A percentile compares a stretch with the other conserved stretches of the same genome.
These are phyloP conservation scores for Cupressus sempervirens DNA, from an alignment of 75 land plant genomes.

Conservation along the genomic window DNA sequence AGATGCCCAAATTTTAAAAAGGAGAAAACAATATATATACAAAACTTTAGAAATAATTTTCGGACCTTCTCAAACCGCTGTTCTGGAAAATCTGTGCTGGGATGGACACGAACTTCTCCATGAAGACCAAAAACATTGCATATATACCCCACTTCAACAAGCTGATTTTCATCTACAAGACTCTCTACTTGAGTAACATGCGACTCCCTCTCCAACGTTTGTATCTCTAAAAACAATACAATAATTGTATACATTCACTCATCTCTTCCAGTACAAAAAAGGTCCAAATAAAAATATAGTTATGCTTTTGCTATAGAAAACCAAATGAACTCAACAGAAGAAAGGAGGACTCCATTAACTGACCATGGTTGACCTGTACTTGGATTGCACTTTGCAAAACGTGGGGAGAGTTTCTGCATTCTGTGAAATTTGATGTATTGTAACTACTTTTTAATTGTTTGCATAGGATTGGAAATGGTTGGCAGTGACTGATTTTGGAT, in stretches of 20 bases:
- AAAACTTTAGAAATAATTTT: not conserved
- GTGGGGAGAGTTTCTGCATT: not conserved
- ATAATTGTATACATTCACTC: not conserved
- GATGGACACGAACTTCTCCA: conserved; percentile 73
- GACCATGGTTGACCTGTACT: not conserved
- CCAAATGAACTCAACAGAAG: not conserved
- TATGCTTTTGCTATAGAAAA: not conserved
- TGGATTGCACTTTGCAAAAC: not conserved
- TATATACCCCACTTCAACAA: conserved; percentile 76
- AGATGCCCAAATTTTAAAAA: not conserved
- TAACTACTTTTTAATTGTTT: not conserved
- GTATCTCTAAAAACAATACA: not conserved
- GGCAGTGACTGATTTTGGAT: not conserved
- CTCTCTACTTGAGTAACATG: not conserved
- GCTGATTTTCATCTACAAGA: conserved; percentile 17
- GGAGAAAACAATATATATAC: not conserved
- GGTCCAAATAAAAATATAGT: not conserved
- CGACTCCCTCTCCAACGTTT: not conserved
- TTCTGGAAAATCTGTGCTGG: conserved; percentile 83
- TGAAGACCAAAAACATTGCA: conserved; percentile 66
- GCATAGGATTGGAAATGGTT: not conserved
- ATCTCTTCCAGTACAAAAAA: not conserved
- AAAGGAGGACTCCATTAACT: not conserved
- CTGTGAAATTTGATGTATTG: not conserved
- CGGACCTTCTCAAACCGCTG: conserved; percentile 67